Evolutionary conservation across 306 rosid species (phyloP).

Genomic region (Purshia tridentata): DNA sequence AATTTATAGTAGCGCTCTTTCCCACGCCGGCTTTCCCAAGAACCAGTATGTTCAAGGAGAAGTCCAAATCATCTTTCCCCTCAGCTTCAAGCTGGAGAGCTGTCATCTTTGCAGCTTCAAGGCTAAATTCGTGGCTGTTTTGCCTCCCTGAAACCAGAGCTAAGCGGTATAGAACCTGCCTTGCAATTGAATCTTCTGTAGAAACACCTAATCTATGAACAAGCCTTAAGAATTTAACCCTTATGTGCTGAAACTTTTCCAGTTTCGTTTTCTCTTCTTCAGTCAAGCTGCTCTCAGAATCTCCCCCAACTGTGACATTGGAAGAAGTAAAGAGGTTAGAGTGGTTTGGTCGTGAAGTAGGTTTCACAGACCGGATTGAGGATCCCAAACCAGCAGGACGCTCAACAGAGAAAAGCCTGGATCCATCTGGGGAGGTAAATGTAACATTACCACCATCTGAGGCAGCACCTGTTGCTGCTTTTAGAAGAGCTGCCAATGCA

Average conservation of each 20-base stretch:
- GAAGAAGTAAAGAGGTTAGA: constrained; percentile 50
- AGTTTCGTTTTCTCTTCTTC: constrained; percentile 76
- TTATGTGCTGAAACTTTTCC: constrained; percentile 68
- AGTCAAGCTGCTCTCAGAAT: constrained; percentile 58
- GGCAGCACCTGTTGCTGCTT: constrained; percentile 77
- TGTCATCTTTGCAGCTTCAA: constrained; percentile 70
- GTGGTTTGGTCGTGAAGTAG: constrained; percentile 55
- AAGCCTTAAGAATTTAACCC: constrained; percentile 75
- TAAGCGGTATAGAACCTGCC: constrained; percentile 83
- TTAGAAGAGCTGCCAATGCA: constrained; percentile 90
- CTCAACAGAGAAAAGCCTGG: constrained; percentile 91
- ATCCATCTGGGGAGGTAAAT: constrained; percentile 80
- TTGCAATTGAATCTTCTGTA: constrained; percentile 73
- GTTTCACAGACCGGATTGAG: constrained; percentile 69
- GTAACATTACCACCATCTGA: constrained; percentile 77
- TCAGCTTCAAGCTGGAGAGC: constrained; percentile 79
- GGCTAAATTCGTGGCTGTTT: constrained; percentile 53
- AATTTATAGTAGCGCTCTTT: constrained; percentile 96
- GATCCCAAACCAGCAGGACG: constrained; percentile 98
- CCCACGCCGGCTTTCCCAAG: constrained; percentile 95
- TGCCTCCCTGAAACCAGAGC: constrained; percentile 73
- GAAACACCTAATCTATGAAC: constrained; percentile 78
- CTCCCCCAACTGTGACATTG: constrained; percentile 37
- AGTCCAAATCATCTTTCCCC: constrained; percentile 56
- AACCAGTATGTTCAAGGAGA: constrained; percentile 81